phyloP scores from a whole-genome alignment of 2,329 filamentous ascomycete species.

The Fusarium papillatum region DNA sequence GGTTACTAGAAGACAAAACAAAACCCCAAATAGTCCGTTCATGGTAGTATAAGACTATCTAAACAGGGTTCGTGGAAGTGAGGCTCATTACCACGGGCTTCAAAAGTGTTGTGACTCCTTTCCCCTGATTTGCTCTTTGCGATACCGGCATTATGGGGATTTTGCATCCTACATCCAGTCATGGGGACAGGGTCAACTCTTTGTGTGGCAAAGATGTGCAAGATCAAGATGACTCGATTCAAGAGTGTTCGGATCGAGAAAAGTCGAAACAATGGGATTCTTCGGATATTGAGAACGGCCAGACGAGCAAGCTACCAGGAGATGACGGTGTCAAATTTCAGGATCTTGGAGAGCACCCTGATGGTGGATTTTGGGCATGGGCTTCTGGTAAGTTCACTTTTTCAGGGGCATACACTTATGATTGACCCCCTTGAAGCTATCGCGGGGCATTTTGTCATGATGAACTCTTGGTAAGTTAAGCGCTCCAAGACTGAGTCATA shows the following conservation, averaged over 20 bases:
- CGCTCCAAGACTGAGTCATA: rapidly evolving
- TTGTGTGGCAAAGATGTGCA: not conserved
- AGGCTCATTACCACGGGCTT: not conserved
- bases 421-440: not conserved
- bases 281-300: not conserved
- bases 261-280: not conserved
- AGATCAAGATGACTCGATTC: not conserved
- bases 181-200: not conserved
- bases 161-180: not conserved
- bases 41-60: not conserved
- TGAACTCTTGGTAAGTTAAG: not conserved
- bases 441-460: not conserved
- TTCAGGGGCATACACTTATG: rapidly evolving
- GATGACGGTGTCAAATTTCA: not conserved
- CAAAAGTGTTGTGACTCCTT: not conserved
- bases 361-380: not conserved
- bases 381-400: not conserved
- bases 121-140: not conserved
- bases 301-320: not conserved
- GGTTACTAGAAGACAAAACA: not conserved
- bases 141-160: not conserved
- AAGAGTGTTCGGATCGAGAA: not conserved
- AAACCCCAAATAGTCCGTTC: not conserved
- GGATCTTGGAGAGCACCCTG: not conserved
- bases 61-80: not conserved